These are phyloP conservation scores for Cladosporium oxysporum DNA, from an alignment of 2,329 filamentous ascomycete genomes.

Conservation along the genomic window DNA sequence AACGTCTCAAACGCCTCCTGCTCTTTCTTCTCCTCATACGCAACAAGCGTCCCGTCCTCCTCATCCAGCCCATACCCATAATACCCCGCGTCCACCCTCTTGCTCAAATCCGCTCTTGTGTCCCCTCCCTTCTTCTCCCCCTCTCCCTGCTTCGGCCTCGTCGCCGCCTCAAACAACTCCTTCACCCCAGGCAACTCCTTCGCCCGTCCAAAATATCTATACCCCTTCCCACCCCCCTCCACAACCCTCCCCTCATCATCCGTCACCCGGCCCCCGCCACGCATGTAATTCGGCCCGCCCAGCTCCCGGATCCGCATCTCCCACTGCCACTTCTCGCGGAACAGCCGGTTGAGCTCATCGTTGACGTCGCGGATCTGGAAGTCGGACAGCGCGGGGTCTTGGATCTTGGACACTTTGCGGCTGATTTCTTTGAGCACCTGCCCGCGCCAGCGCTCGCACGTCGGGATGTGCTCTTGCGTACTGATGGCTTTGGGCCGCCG, in stretches of 20 bases:
- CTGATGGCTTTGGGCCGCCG: constrained; percentile 91
- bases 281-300: constrained; percentile 97
- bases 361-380: constrained; percentile 97
- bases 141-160: constrained; percentile 49
- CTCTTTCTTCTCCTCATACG: constrained; percentile 82
- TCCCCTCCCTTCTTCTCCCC: constrained; percentile 59
- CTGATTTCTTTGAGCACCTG: constrained; percentile 97
- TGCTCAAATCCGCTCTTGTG: constrained; percentile 67
- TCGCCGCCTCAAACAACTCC: constrained; percentile 86
- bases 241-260: constrained; percentile 60
- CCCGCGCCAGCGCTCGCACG: constrained; percentile 96
- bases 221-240: constrained; percentile 76
- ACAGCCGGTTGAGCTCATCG: constrained; percentile 98
- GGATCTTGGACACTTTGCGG: constrained; percentile 94
- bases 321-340: constrained; percentile 99
- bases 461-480: constrained; percentile 76
- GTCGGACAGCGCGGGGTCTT: constrained; percentile 87
- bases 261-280: constrained; percentile 56
- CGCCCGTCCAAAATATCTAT: constrained; percentile 90
- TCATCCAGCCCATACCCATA: constrained; percentile 94
- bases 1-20: constrained; percentile 74
- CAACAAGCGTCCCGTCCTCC: constrained; percentile 78
- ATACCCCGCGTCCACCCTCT: constrained; percentile 87
- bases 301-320: constrained; percentile 93
- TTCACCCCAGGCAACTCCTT: constrained; percentile 91